Evolutionary conservation across 2,329 filamentous ascomycete species (phyloP).

Genomic region (Myriosclerotinia scirpicola): DNA sequence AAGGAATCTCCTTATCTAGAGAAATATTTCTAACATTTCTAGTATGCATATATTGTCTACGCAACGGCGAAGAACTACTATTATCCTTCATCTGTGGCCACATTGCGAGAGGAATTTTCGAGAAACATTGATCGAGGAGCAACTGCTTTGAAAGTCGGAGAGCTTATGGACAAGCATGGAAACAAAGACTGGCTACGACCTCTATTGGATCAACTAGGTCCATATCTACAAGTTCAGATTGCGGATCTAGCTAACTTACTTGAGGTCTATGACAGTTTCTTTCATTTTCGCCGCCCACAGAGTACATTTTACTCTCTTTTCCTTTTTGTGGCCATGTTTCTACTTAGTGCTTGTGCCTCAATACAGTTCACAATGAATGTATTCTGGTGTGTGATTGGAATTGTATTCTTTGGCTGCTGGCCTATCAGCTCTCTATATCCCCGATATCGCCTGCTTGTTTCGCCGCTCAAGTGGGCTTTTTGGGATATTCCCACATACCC

Average conservation of each 20-base stretch:
- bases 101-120: constrained; percentile 34
- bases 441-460: constrained; percentile 42
- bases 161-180: constrained; percentile 43
- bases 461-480: constrained; percentile 40
- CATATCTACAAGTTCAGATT: constrained; percentile 42
- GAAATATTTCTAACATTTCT: constrained; percentile 2
- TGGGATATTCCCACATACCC: constrained; percentile 44
- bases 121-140: constrained; percentile 39
- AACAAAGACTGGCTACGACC: constrained; percentile 41
- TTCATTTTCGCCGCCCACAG: constrained; percentile 42
- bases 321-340: constrained; percentile 33
- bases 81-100: constrained; percentile 26
- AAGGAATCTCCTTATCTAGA: constrained; percentile 4
- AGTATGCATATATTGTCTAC: constrained; percentile 33
- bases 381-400: constrained; percentile 37
- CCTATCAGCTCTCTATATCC: constrained; percentile 41
- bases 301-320: constrained; percentile 37
- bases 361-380: constrained; percentile 39
- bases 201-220: constrained; percentile 35
- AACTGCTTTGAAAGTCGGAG: constrained; percentile 40
- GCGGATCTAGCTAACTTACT: constrained; percentile 42
- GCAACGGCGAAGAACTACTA: constrained; percentile 30
- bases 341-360: constrained; percentile 33
- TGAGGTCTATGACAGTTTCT: constrained; percentile 43
- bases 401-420: constrained; percentile 42